phyloP scores from a whole-genome alignment of 2,329 filamentous ascomycete genomes.

The Pezicula neosporulosa region DNA sequence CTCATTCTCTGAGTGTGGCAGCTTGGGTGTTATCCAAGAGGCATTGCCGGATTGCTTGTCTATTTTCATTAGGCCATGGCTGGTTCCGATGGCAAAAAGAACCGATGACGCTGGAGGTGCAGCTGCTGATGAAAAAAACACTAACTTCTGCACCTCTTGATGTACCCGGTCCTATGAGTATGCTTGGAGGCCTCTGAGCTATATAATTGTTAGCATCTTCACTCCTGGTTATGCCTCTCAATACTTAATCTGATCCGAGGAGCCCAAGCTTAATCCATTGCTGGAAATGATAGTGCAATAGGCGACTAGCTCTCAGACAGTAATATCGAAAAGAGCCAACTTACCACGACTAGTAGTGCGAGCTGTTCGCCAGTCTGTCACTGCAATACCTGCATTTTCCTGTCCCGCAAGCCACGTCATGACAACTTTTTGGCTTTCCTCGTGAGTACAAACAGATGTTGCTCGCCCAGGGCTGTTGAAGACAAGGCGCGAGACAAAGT shows the following conservation, averaged over 20 bases:
- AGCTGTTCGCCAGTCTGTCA: not conserved
- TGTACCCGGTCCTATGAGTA: constrained; percentile 12
- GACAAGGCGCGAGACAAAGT: not conserved
- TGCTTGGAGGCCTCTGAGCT: not conserved
- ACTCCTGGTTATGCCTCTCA: not conserved
- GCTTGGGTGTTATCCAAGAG: constrained; percentile 11
- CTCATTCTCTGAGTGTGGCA: constrained; percentile 14
- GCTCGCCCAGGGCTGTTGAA: constrained; percentile 1
- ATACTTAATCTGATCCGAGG: not conserved
- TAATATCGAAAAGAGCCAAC: not conserved
- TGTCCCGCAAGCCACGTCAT: constrained; percentile 12
- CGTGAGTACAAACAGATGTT: constrained; percentile 9
- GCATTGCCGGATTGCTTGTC: constrained; percentile 11
- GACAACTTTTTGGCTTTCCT: not conserved
- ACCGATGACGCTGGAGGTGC: constrained; percentile 37
- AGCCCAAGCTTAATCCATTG: not conserved
- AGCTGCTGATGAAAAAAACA: constrained; percentile 38
- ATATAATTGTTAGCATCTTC: not conserved
- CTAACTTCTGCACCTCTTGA: constrained; percentile 13
- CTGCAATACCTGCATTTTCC: constrained; percentile 7
- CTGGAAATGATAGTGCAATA: not conserved
- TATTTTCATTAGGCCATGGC: constrained; percentile 40
- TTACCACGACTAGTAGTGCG: not conserved
- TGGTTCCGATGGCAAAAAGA: constrained; percentile 46
- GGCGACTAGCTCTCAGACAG: not conserved